Conservation (phyloP, 495 filamentous ascomycete genomes). For the Darksidea phi region DNA sequence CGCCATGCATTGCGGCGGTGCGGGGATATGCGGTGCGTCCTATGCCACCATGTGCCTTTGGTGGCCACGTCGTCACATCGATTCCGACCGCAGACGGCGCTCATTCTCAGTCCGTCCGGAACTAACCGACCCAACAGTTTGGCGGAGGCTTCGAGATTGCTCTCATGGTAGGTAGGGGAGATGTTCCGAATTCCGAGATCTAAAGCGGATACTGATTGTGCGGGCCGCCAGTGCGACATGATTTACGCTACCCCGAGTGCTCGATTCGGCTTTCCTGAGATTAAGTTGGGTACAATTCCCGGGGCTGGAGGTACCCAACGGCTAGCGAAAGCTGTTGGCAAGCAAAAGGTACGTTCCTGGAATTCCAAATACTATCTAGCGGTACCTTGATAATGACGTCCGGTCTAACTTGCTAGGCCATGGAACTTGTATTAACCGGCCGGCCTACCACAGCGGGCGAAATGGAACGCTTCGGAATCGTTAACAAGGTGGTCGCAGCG, state of each 20-base stretch:
- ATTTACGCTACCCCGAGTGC: conserved; percentile 43
- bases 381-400: neutral
- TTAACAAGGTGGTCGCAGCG: conserved; percentile 17
- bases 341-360: conserved; percentile 36
- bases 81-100: no score
- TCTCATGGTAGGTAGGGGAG: conserved; percentile 15
- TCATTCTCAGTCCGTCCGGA: neutral
- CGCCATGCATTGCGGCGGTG: conserved; percentile 23
- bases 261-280: conserved; percentile 47
- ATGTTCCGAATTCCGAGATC: neutral
- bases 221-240: conserved; percentile 43
- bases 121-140: conserved; percentile 22
- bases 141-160: conserved; percentile 34
- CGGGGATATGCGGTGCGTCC: conserved; percentile 19
- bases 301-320: conserved; percentile 50
- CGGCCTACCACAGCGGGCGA: conserved; percentile 7
- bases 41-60: neutral
- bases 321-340: conserved; percentile 44
- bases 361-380: conserved; percentile 3
- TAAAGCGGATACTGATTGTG: neutral
- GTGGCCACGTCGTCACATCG: no score
- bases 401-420: conserved; percentile 22
- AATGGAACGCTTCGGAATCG: conserved; percentile 26
- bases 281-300: conserved; percentile 48
- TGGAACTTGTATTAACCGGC: conserved; percentile 29